Conservation (phyloP, 2,329 filamentous ascomycete species). For the Trichoderma sp. region DNA sequence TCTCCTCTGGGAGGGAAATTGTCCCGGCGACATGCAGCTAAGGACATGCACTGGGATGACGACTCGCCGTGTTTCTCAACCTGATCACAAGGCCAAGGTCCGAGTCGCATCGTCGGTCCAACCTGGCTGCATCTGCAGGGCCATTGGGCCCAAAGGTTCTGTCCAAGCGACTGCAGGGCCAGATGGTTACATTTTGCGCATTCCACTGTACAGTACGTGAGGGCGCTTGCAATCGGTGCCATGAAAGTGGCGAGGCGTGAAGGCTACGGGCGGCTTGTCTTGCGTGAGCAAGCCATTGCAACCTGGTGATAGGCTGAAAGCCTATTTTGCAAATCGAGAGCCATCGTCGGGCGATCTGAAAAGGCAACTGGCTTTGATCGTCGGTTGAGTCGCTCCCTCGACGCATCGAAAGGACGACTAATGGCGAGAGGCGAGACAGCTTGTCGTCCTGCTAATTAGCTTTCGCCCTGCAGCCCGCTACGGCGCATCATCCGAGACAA, state of each 20-base stretch:
- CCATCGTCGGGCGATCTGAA: neutral
- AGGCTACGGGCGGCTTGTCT: neutral
- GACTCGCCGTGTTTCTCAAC: constrained; percentile 1
- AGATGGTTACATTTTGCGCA: neutral
- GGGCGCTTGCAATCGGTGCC: neutral
- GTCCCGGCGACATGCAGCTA: neutral
- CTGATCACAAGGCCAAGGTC: neutral
- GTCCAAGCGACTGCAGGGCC: neutral
- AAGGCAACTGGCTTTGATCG: neutral
- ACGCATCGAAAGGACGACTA: neutral
- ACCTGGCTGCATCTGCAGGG: neutral
- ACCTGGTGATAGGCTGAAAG: neutral
- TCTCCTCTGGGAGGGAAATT: neutral
- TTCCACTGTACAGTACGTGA: too few species aligned
- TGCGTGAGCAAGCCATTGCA: neutral
- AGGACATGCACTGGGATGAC: neutral
- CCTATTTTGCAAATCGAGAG: constrained; percentile 3
- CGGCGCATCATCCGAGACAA: neutral
- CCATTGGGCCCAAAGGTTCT: neutral
- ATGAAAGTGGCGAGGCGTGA: neutral
- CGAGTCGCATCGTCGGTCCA: neutral
- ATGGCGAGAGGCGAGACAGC: neutral
- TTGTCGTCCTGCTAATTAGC: neutral
- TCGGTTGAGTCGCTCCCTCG: neutral
- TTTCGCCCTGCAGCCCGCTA: neutral